These are phyloP conservation scores for Syncephalastrum monosporum DNA, from an alignment of 371 early-diverging fungal species.

Conservation along the genomic window DNA sequence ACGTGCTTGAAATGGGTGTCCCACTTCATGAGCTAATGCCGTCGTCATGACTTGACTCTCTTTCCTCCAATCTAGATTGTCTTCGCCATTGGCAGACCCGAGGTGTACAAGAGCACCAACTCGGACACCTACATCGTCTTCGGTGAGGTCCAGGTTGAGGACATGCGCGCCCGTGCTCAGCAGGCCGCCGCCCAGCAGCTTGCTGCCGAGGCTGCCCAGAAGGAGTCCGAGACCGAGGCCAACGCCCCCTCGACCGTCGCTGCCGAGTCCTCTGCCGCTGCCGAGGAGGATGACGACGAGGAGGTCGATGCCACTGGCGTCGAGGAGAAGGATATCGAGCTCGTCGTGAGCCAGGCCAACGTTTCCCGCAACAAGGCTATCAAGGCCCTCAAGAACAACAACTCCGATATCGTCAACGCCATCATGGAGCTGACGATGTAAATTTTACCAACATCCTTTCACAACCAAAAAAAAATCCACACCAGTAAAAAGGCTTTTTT, in stretches of 20 bases:
- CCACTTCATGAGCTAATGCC: conserved; percentile 5
- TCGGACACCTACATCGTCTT: conserved; percentile 96
- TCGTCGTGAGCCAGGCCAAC: conserved; percentile 91
- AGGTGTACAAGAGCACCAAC: conserved; percentile 89
- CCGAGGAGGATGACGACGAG: conserved; percentile 59
- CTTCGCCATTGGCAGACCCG: conserved; percentile 87
- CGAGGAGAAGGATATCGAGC: conserved; percentile 89
- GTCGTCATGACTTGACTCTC: background rate
- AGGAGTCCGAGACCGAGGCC: conserved; percentile 45
- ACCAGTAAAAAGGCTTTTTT: too few relatives aligned
- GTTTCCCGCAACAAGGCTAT: conserved; percentile 88
- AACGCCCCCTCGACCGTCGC: conserved; percentile 28
- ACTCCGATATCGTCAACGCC: conserved; percentile 94
- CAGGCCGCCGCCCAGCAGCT: conserved; percentile 64
- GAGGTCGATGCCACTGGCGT: conserved; percentile 75
- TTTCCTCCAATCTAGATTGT: conserved; percentile 52
- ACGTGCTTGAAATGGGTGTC: conserved; percentile 23
- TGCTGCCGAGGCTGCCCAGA: conserved; percentile 57
- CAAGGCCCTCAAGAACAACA: conserved; percentile 85
- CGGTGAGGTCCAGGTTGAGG: conserved; percentile 92
- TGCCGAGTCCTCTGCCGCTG: conserved; percentile 46
- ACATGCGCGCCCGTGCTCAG: conserved; percentile 76
- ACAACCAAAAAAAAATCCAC: too few relatives aligned
- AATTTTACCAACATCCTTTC: too few relatives aligned
- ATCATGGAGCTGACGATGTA: conserved; percentile 70